Conservation (phyloP, 1,284 basidiomycete genomes). For the Schizophyllum commune region DNA sequence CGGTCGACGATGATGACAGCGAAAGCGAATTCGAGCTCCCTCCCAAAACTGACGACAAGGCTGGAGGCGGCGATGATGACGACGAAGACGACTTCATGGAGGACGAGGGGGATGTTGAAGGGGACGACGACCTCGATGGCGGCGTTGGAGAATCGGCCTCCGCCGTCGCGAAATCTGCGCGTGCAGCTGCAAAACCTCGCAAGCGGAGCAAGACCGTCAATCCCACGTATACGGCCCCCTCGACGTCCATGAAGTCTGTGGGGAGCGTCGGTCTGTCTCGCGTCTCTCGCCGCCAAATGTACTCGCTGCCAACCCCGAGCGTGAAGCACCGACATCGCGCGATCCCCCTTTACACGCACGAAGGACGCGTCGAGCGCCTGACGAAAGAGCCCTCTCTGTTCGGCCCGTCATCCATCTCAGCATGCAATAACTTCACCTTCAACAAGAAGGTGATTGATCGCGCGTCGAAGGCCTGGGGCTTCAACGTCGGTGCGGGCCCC, state of each 20-base stretch:
- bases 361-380: slow-evolving; percentile 49
- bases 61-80: slow-evolving; percentile 4
- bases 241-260: slow-evolving; percentile 13
- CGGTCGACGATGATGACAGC: slow-evolving; percentile 26
- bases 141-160: slow-evolving; percentile 5
- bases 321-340: slow-evolving; percentile 63
- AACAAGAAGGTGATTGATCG: slow-evolving; percentile 34
- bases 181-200: neutral
- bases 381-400: slow-evolving; percentile 41
- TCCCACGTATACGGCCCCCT: neutral
- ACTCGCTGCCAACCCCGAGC: slow-evolving; percentile 49
- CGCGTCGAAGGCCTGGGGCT: slow-evolving; percentile 57
- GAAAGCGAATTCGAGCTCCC: slow-evolving; percentile 28
- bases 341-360: slow-evolving; percentile 44
- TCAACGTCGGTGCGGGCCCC: slow-evolving; percentile 65
- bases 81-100: slow-evolving; percentile 10
- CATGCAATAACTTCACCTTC: slow-evolving; percentile 42
- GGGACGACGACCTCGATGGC: slow-evolving; percentile 10
- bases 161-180: slow-evolving; percentile 4
- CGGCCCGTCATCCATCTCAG: slow-evolving; percentile 19
- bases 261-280: slow-evolving; percentile 18
- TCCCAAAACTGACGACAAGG: slow-evolving; percentile 13
- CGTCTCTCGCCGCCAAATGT: slow-evolving; percentile 37
- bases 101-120: slow-evolving; percentile 7
- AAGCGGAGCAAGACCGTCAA: slow-evolving; percentile 11